Evolutionary conservation across 2,329 filamentous ascomycete species (phyloP), one percentile per base, ranked within the genome.

Genomic region (Phaeomoniella chlamydospora): DNA sequence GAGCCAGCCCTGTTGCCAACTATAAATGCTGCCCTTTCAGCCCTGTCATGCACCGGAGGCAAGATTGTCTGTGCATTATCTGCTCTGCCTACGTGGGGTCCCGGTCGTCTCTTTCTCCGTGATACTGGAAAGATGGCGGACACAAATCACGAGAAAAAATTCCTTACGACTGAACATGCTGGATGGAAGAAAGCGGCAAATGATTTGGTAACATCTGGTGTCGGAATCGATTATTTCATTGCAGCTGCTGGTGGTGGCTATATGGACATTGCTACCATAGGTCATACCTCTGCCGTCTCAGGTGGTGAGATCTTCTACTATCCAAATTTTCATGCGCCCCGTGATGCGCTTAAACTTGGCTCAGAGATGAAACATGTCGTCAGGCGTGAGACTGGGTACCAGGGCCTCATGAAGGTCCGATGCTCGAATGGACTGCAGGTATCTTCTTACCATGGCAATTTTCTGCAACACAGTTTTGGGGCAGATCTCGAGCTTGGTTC

Each of bases 221-320:
- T 94, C 40, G 90, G 90, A 37, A 72, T 84, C 10, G 90, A 98
- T 56, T 90, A 96, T 64, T 98, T 98, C 65, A 68, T 98, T 48
- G 87, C 86, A 15, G 80, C 90, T 9, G 85, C 90, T 1, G 81
- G 82, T 32, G 88, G 88, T 35, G 83, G 82, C 12, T 96, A 94
- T 57, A 72, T 94, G 33, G 88, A 96, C 49, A 77, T 96, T 52
- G 88, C 86, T 19, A 94, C 88, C 3, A 80, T 96, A 47, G 84
- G 87, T 30, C 81, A 94, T 56, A 73, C 94, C 15, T 74, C 90
- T 18, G 77, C 85, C 30, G 77, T 81, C 18, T 93, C 85, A n/a
- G 90, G 90, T 39, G 90, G 90, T 43, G 90, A 98, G 56, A 83
- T 80, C 0, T 98, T 87, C 59, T 94, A 93, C 61, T 98, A 93